Conservation (phyloP, 768 basidiomycete genomes). For the Rhizopogon vinicolor region DNA sequence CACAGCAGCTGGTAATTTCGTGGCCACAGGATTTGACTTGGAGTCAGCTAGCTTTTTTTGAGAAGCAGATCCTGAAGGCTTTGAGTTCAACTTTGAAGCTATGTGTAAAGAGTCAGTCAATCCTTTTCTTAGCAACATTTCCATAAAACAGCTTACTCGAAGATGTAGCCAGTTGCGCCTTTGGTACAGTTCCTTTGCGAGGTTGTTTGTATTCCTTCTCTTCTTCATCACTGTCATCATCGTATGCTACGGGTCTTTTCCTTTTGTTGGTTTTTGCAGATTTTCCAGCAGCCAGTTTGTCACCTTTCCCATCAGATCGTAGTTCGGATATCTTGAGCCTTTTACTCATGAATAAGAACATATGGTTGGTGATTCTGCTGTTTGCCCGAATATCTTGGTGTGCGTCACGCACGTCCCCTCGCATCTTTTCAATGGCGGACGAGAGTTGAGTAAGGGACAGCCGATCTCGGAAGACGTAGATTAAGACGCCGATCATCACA, state of each 20-base stretch:
- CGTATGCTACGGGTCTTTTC: conserved; percentile 15
- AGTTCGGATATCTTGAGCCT: conserved; percentile 28
- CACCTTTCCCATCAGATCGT: conserved; percentile 26
- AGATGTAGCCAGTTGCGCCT: conserved; percentile 1
- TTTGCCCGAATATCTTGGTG: conserved; percentile 40
- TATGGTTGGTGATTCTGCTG: conserved; percentile 26
- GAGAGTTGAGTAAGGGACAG: conserved; percentile 38
- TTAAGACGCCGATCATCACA: conserved; percentile 39
- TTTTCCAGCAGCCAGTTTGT: conserved; percentile 17
- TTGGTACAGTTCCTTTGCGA: conserved; percentile 13
- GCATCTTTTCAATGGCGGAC: conserved; percentile 36
- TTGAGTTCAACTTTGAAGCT: not conserved
- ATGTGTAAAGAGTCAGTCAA: not conserved
- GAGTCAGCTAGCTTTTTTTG: not conserved
- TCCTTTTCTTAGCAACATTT: not conserved
- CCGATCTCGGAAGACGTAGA: conserved; percentile 29
- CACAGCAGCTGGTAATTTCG: not conserved
- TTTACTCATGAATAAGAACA: conserved; percentile 27
- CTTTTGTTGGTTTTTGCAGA: conserved; percentile 16
- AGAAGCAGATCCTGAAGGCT: not conserved
- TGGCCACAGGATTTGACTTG: not conserved
- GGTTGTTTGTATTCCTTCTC: not conserved
- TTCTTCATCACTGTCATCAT: conserved; percentile 22
- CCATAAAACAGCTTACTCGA: not conserved
- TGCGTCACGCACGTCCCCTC: conserved; percentile 31